Percentiles rank a stretch among this genome's conserved stretches.
Conservation (phyloP, 805 yeast species). For the Lachancea waltii region DNA sequence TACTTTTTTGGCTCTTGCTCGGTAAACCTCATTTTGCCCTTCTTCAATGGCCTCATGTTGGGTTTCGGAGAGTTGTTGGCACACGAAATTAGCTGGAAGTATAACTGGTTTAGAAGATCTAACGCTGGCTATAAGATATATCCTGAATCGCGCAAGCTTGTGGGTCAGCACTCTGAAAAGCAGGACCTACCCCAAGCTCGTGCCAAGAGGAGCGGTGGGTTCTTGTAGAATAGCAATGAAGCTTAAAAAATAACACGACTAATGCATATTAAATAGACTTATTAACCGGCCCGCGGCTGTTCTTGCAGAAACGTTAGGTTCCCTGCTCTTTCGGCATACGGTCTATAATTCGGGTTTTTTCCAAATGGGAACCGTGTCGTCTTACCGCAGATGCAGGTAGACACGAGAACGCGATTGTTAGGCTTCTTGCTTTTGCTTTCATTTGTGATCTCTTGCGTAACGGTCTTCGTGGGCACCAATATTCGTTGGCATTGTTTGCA, state of each 20-base stretch:
- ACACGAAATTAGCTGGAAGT: constrained; percentile 80
- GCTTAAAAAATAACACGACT: neutral
- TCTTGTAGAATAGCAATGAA: neutral
- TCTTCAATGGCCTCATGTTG: constrained; percentile 88
- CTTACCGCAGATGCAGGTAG: constrained; percentile 48
- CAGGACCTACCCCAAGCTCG: neutral
- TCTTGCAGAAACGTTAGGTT: constrained; percentile 8
- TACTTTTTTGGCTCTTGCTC: constrained; percentile 39
- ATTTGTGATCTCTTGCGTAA: constrained; percentile 23
- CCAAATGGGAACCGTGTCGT: constrained; percentile 61
- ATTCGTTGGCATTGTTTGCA: constrained; percentile 62
- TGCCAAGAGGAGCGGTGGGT: neutral
- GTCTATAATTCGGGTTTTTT: constrained; percentile 39
- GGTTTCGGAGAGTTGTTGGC: constrained; percentile 95
- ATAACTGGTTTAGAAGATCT: constrained; percentile 66
- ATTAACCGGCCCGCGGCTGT: constrained; percentile 5
- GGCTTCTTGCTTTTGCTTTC: constrained; percentile 16
- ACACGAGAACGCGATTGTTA: constrained; percentile 42
- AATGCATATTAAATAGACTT: neutral
- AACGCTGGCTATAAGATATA: constrained; percentile 35
- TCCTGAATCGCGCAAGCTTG: constrained; percentile 22
- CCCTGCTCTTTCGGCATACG: constrained; percentile 20
- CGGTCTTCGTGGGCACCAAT: constrained; percentile 43
- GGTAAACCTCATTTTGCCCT: constrained; percentile 76
- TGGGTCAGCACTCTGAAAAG: neutral